Evolutionary conservation across 75 land plant species (phyloP).

Genomic region (Gnetum montanum): DNA sequence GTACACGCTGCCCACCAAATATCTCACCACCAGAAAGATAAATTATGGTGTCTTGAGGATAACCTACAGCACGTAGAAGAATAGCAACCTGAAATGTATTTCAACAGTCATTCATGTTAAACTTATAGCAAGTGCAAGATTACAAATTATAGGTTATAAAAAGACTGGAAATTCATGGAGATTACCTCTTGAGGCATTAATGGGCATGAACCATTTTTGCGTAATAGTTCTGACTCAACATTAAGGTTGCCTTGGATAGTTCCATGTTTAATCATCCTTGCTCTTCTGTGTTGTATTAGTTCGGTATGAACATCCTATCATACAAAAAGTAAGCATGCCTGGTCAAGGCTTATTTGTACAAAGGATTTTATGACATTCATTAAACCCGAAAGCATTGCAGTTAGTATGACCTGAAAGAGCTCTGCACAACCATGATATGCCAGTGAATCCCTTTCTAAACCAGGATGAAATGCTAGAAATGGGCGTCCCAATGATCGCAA

Average conservation of each 20-base stretch:
- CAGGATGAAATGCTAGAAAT: constrained; percentile 62
- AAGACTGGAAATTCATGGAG: no score
- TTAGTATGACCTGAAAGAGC: constrained; percentile 53
- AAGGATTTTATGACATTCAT: not conserved
- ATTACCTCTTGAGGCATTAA: constrained; percentile 88
- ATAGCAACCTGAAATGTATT: constrained; percentile 75
- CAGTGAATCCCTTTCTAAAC: constrained; percentile 62
- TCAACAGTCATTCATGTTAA: not conserved
- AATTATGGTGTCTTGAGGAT: constrained; percentile 58
- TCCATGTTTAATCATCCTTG: constrained; percentile 52
- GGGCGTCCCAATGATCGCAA: constrained; percentile 54
- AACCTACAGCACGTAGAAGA: constrained; percentile 75
- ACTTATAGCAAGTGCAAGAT: no score
- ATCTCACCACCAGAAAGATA: constrained; percentile 68
- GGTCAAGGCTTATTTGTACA: no score
- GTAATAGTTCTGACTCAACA: constrained; percentile 52
- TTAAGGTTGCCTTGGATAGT: constrained; percentile 43
- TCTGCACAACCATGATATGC: constrained; percentile 87
- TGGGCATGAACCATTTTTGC: constrained; percentile 67
- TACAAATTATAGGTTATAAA: no score
- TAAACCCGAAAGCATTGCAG: not conserved
- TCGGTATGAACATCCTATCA: constrained; percentile 78
- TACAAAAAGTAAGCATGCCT: no score
- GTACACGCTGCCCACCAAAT: constrained; percentile 76
- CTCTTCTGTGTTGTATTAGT: constrained; percentile 58